These are phyloP conservation scores for Papilionanthe hybrid DNA, from an alignment of 116 monocot genomes.

Conservation along the genomic window DNA sequence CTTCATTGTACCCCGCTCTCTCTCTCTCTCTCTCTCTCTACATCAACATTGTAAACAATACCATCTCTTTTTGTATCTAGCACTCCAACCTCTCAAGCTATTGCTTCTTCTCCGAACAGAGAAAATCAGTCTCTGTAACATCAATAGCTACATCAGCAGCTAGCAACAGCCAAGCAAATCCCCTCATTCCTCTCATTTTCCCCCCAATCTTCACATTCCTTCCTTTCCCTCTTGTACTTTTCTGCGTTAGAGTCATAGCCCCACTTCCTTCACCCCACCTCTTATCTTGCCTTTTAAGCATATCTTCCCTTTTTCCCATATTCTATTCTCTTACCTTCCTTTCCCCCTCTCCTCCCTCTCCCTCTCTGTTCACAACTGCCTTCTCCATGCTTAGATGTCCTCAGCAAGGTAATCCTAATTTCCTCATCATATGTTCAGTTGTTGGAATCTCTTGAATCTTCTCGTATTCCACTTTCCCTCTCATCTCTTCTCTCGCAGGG, in stretches of 20 bases:
- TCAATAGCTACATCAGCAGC: conserved; percentile 9
- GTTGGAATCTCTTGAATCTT: not conserved
- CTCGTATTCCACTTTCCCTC: not conserved
- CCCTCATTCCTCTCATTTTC: not conserved
- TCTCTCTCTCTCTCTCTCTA: not conserved
- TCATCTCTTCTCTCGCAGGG: too few relatives aligned
- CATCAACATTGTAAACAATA: not conserved
- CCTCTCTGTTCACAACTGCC: too few relatives aligned
- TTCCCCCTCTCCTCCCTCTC: not conserved
- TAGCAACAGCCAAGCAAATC: conserved; percentile 5
- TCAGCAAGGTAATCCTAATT: too few relatives aligned
- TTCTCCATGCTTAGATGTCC: too few relatives aligned
- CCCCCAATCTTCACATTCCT: not conserved
- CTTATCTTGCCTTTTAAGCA: conserved; percentile 68
- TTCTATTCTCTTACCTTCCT: conserved; percentile 51
- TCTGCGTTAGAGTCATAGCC: conserved; percentile 20
- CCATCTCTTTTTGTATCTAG: not conserved
- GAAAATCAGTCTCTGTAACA: not conserved
- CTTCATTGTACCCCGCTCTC: not conserved
- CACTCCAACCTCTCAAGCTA: conserved; percentile 5
- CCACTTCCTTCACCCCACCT: conserved; percentile 22
- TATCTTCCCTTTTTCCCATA: conserved; percentile 36
- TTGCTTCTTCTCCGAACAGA: not conserved
- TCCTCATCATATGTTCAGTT: too few relatives aligned
- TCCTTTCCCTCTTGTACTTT: conserved; percentile 8